These are phyloP conservation scores for Naganishia cerealis DNA, from an alignment of 1,284 basidiomycete genomes.

Conservation along the genomic window DNA sequence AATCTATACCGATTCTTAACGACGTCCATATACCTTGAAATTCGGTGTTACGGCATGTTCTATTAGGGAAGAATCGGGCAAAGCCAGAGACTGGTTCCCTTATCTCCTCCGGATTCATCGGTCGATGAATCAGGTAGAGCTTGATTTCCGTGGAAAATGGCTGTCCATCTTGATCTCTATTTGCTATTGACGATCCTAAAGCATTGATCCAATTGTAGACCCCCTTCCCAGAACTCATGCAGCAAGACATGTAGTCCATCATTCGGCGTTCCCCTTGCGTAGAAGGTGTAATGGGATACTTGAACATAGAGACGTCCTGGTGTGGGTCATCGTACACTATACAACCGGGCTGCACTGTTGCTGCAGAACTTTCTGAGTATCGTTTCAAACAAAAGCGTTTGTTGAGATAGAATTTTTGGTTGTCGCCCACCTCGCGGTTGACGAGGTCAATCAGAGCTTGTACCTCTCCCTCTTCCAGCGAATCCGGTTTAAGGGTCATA, in stretches of 20 bases:
- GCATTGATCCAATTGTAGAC: background rate
- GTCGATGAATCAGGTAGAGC: slow-evolving; percentile 17
- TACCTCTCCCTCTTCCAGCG: background rate
- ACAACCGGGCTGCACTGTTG: background rate
- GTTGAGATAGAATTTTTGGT: background rate
- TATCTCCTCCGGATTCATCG: background rate
- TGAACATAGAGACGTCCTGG: slow-evolving; percentile 6
- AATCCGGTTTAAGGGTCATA: too few relatives aligned
- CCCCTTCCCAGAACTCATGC: background rate
- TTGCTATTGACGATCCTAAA: background rate
- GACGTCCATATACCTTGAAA: slow-evolving; percentile 12
- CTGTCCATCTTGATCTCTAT: background rate
- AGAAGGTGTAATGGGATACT: background rate
- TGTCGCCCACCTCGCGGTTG: slow-evolving; percentile 2
- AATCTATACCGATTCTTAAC: background rate
- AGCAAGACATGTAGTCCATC: slow-evolving; percentile 16
- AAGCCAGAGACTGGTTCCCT: background rate
- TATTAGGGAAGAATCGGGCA: background rate
- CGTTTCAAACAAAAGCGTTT: slow-evolving; percentile 15
- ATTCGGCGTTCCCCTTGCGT: background rate
- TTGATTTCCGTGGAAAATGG: slow-evolving; percentile 17
- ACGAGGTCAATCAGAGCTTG: background rate
- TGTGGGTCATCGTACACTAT: slow-evolving; percentile 5
- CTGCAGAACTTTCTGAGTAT: background rate
- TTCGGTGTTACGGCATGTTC: background rate